These are phyloP conservation scores for Ettlia oleoabundans DNA, from an alignment of 139 green algal genomes.

Conservation along the genomic window DNA sequence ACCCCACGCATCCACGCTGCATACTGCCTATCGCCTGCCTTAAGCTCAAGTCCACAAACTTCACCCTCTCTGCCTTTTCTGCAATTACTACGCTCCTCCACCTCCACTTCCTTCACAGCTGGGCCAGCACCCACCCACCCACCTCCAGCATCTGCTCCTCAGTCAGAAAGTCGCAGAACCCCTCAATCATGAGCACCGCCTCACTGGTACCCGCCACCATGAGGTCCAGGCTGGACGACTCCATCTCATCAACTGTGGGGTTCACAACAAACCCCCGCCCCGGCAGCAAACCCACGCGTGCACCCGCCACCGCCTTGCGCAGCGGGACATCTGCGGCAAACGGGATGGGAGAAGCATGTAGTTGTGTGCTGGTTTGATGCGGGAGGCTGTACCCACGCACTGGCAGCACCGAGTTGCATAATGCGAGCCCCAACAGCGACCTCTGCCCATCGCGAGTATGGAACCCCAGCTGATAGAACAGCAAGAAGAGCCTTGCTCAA, in stretches of 20 bases:
- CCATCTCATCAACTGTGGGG: slow-evolving; percentile 75
- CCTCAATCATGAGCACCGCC: slow-evolving; percentile 98
- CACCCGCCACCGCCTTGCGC: slow-evolving; percentile 80
- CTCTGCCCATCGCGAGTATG: too few relatives aligned
- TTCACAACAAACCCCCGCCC: slow-evolving; percentile 83
- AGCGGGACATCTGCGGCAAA: slow-evolving; percentile 80
- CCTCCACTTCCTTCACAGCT: too few relatives aligned
- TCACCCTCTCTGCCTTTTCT: too few relatives aligned
- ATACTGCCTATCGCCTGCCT: too few relatives aligned
- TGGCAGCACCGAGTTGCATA: too few relatives aligned
- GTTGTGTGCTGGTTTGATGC: neutral
- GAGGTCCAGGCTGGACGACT: slow-evolving; percentile 70
- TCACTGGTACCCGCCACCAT: slow-evolving; percentile 92
- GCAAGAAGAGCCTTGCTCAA: too few relatives aligned
- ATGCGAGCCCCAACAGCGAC: too few relatives aligned
- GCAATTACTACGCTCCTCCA: too few relatives aligned
- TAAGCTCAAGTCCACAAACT: too few relatives aligned
- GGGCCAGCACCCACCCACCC: neutral
- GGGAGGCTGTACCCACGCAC: neutral
- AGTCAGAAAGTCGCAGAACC: slow-evolving; percentile 92
- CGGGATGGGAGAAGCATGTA: neutral
- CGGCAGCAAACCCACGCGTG: slow-evolving; percentile 83
- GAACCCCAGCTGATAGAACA: too few relatives aligned
- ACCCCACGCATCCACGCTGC: too few relatives aligned
- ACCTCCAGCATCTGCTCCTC: slow-evolving; percentile 92